phyloP scores from a whole-genome alignment of 2,329 filamentous ascomycete genomes.

The Didymella exigua region DNA sequence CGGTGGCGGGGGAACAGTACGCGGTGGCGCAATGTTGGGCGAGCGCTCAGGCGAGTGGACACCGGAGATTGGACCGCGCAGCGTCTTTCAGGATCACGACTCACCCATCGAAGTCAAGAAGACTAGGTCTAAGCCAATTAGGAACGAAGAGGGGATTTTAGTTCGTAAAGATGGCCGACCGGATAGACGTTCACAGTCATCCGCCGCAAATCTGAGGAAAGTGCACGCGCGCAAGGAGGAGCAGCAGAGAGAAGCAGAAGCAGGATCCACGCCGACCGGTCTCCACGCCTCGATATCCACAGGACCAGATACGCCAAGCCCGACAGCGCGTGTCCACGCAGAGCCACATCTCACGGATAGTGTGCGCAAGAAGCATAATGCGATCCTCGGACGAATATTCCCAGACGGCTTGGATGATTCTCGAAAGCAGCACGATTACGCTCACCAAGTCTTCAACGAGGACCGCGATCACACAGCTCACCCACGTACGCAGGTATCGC shows the following conservation, averaged over 20 bases:
- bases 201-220: constrained; percentile 58
- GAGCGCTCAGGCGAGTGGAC: constrained; percentile 38
- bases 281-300: constrained; percentile 20
- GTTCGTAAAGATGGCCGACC: constrained; percentile 59
- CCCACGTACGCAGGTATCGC: constrained; percentile 21
- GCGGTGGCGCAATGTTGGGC: constrained; percentile 29
- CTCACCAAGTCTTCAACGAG: constrained; percentile 41
- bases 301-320: constrained; percentile 39
- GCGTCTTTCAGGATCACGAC: constrained; percentile 1
- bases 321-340: constrained; percentile 18
- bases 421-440: constrained; percentile 40
- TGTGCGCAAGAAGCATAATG: constrained; percentile 39
- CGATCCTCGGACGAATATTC: constrained; percentile 48
- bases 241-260: constrained; percentile 32
- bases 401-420: constrained; percentile 44
- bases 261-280: constrained; percentile 34
- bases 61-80: constrained; percentile 7
- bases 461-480: constrained; percentile 35
- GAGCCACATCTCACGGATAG: constrained; percentile 22
- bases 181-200: constrained; percentile 59
- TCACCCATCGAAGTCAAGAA: constrained; percentile 47
- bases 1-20: constrained; percentile 37
- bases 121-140: constrained; percentile 56
- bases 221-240: constrained; percentile 57
- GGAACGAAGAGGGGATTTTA: constrained; percentile 57